Evolutionary conservation across 2,329 filamentous ascomycete genomes (phyloP).

Genomic region (Graphilbum sp.): DNA sequence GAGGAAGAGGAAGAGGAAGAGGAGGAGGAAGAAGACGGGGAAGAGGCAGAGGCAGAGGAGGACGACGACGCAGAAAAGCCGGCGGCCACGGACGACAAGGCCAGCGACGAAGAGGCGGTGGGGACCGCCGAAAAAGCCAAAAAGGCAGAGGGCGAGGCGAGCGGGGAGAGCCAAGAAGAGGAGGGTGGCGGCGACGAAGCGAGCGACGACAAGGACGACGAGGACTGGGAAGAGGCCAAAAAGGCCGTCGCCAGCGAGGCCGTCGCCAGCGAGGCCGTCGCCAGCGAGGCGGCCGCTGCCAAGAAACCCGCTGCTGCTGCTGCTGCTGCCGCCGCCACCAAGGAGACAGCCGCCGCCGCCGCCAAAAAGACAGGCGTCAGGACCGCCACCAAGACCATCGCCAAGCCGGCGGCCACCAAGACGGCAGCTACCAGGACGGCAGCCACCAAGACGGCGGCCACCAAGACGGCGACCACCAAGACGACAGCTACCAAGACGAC

Average conservation of each 20-base stretch:
- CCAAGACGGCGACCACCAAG: background rate
- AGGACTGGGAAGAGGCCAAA: background rate
- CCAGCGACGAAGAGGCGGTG: slow-evolving; percentile 11
- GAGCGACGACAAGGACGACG: background rate
- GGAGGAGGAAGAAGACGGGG: slow-evolving; percentile 2
- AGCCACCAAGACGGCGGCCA: background rate
- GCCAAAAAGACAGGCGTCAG: background rate
- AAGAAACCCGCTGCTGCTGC: too few relatives aligned
- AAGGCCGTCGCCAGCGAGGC: background rate
- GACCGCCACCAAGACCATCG: too few relatives aligned
- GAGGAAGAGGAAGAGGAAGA: slow-evolving; percentile 3
- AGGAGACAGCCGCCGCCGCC: background rate
- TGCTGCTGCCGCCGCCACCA: too few relatives aligned
- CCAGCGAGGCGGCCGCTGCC: too few relatives aligned
- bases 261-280: too few relatives aligned
- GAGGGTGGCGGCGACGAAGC: slow-evolving; percentile 6
- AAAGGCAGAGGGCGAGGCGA: slow-evolving; percentile 13
- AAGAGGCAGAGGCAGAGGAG: slow-evolving; percentile 1
- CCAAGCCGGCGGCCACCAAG: background rate
- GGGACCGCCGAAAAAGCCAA: slow-evolving; percentile 11
- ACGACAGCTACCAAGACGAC: background rate
- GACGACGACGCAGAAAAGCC: slow-evolving; percentile 9
- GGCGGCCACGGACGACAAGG: slow-evolving; percentile 12
- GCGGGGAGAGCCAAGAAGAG: slow-evolving; percentile 1
- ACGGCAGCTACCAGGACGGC: background rate